Evolutionary conservation across 441 rosid species (phyloP).

Genomic region (Metrosideros polymorpha): DNA sequence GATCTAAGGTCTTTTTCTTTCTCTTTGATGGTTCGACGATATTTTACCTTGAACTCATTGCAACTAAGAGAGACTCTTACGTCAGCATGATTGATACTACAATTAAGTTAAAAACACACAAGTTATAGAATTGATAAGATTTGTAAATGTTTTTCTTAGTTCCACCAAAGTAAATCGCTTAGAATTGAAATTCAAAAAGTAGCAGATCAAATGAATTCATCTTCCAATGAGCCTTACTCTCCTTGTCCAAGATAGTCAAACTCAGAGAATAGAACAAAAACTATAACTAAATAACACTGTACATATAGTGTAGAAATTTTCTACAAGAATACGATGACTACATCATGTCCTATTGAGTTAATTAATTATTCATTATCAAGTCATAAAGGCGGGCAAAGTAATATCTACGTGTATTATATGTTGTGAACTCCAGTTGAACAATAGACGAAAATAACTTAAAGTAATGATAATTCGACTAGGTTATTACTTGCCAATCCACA

Average conservation of each 20-base stretch:
- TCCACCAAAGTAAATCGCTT: background rate
- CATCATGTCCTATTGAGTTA: too few relatives aligned
- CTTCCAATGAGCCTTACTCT: background rate
- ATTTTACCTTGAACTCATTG: background rate
- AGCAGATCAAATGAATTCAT: background rate
- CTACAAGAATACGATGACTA: background rate
- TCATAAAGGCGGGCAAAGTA: background rate
- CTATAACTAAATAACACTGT: background rate
- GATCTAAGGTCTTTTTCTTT: too few relatives aligned
- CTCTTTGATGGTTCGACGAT: background rate
- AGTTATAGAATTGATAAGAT: background rate
- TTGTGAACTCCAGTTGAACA: accelerated
- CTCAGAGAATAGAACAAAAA: too few relatives aligned
- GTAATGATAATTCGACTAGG: too few relatives aligned
- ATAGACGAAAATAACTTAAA: background rate
- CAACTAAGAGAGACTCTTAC: background rate
- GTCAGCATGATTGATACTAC: background rate
- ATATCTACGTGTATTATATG: background rate
- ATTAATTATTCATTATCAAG: background rate
- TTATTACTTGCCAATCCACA: accelerated
- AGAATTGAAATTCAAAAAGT: background rate
- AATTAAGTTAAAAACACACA: background rate
- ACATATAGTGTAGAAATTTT: background rate
- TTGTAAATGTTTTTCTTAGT: background rate
- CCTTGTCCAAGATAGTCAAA: background rate